Conservation (phyloP, 805 yeast genomes). For the Metschnikowia kunwiensis region DNA sequence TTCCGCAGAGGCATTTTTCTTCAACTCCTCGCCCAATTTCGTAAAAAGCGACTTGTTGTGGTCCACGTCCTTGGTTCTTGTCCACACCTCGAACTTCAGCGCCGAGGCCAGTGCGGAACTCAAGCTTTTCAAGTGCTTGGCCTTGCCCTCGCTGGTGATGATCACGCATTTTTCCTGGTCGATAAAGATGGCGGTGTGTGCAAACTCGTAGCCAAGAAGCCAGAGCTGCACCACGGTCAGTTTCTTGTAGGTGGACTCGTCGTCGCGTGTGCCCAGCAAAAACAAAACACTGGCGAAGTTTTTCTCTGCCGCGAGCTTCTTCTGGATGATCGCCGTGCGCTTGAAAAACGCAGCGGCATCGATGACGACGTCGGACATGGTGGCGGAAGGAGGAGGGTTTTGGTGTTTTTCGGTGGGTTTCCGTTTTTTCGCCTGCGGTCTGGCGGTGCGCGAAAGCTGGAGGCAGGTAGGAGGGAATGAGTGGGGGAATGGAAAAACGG, state of each 20-base stretch:
- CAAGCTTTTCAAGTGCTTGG: conserved; percentile 69
- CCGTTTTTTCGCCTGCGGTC: not conserved
- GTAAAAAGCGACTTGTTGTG: conserved; percentile 67
- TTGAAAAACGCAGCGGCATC: conserved; percentile 52
- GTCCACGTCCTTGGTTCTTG: conserved; percentile 77
- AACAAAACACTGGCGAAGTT: conserved; percentile 42
- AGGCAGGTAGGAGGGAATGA: no score
- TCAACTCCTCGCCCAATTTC: conserved; percentile 50
- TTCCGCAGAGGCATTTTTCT: conserved; percentile 33
- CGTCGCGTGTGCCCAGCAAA: conserved; percentile 81
- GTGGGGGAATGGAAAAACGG: no score
- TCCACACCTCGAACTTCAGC: conserved; percentile 53
- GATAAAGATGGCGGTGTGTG: conserved; percentile 77
- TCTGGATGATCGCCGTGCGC: conserved; percentile 45
- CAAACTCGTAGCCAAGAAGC: conserved; percentile 92
- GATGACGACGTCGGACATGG: conserved; percentile 58
- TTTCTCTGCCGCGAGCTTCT: conserved; percentile 24
- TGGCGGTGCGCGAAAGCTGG: no score
- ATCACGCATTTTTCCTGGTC: conserved; percentile 57
- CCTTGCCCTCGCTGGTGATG: conserved; percentile 80
- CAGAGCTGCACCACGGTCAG: conserved; percentile 85
- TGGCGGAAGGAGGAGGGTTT: conserved; percentile 1
- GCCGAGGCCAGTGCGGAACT: conserved; percentile 38
- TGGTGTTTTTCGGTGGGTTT: not conserved
- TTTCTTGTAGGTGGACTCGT: conserved; percentile 85